Evolutionary conservation across 441 rosid species (phyloP).

Genomic region (Cnidoscolus chayamansa): DNA sequence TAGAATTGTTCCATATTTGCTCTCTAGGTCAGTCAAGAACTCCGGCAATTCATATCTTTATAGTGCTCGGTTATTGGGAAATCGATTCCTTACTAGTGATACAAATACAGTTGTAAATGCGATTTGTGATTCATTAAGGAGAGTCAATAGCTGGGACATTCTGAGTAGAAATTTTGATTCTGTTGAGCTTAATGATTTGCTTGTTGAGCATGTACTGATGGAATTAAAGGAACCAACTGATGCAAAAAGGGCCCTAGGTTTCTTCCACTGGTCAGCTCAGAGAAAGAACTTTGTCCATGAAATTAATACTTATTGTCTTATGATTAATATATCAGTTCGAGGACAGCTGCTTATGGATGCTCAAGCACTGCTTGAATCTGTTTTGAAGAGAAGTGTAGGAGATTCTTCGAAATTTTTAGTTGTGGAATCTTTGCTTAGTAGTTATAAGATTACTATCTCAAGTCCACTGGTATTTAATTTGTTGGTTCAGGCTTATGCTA

Average conservation of each 20-base stretch:
- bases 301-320: slow-evolving; percentile 47
- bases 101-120: slow-evolving; percentile 28
- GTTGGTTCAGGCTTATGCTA: slow-evolving; percentile 63
- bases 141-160: slow-evolving; percentile 49
- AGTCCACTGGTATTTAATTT: slow-evolving; percentile 61
- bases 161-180: slow-evolving; percentile 40
- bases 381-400: slow-evolving; percentile 32
- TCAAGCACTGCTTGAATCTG: slow-evolving; percentile 51
- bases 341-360: slow-evolving; percentile 60
- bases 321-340: slow-evolving; percentile 53
- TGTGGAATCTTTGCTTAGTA: slow-evolving; percentile 46
- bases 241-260: slow-evolving; percentile 60
- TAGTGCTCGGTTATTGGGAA: slow-evolving; percentile 7
- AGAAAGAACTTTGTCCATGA: slow-evolving; percentile 41
- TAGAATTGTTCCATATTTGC: slow-evolving; percentile 19
- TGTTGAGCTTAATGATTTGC: slow-evolving; percentile 34
- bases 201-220: slow-evolving; percentile 48
- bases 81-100: slow-evolving; percentile 19
- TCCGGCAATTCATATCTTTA: slow-evolving; percentile 3
- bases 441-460: slow-evolving; percentile 38
- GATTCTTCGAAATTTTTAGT: slow-evolving; percentile 29
- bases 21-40: slow-evolving; percentile 5
- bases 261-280: slow-evolving; percentile 75
- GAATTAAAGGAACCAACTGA: slow-evolving; percentile 55
- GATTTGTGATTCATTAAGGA: slow-evolving; percentile 49